phyloP scores from a whole-genome alignment of 2,329 filamentous ascomycete species.

The Arthroderma sp. region DNA sequence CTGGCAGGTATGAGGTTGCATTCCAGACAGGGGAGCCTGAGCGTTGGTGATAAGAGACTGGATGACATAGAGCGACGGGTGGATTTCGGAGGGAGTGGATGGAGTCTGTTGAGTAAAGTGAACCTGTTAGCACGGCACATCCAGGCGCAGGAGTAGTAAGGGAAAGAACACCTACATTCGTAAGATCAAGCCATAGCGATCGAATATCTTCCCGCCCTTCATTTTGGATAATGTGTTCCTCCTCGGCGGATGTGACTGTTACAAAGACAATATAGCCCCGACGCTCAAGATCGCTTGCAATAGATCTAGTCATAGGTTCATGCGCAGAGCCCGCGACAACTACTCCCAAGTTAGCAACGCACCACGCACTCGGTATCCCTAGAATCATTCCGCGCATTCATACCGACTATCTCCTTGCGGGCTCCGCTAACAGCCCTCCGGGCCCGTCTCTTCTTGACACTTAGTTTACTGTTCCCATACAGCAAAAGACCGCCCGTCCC shows the following conservation, averaged over 20 bases:
- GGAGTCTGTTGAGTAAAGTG: slow-evolving; percentile 36
- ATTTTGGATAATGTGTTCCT: slow-evolving; percentile 64
- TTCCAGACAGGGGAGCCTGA: slow-evolving; percentile 62
- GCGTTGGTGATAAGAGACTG: slow-evolving; percentile 57
- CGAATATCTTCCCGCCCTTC: slow-evolving; percentile 71
- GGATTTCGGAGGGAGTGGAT: slow-evolving; percentile 41
- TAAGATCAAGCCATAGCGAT: slow-evolving; percentile 69
- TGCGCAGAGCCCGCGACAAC: slow-evolving; percentile 81
- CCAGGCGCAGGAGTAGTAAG: neutral
- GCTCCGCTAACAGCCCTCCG: slow-evolving; percentile 70
- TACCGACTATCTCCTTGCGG: slow-evolving; percentile 64
- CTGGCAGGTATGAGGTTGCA: slow-evolving; percentile 60
- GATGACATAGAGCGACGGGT: slow-evolving; percentile 60
- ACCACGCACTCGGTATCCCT: neutral
- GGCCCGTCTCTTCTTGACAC: slow-evolving; percentile 54
- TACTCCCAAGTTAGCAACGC: slow-evolving; percentile 17
- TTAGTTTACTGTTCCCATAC: slow-evolving; percentile 47
- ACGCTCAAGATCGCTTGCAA: slow-evolving; percentile 76
- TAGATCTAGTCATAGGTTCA: slow-evolving; percentile 68
- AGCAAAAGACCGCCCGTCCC: slow-evolving; percentile 50
- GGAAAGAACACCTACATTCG: slow-evolving; percentile 27
- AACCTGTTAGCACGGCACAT: neutral
- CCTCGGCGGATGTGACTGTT: slow-evolving; percentile 71
- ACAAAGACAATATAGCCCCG: slow-evolving; percentile 89
- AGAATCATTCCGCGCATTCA: slow-evolving; percentile 10